These are phyloP conservation scores for Eucalyptus guilfoylei DNA, from an alignment of 345 rosid genomes.

Conservation along the genomic window DNA sequence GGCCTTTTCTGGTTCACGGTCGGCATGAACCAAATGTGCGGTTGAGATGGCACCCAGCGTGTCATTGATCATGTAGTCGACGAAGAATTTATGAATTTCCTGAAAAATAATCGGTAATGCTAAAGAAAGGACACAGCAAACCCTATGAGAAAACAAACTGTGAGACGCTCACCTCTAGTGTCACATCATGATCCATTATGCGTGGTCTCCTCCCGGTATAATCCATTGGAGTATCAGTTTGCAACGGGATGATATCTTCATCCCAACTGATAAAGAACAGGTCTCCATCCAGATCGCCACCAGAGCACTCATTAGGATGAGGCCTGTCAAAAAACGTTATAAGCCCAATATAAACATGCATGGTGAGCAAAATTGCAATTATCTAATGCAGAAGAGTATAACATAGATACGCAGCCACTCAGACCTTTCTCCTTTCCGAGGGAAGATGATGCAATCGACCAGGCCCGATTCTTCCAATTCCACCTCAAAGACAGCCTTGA, in stretches of 20 bases:
- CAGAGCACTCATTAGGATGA: constrained; percentile 95
- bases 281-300: constrained; percentile 99
- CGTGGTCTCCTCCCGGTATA: constrained; percentile 65
- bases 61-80: constrained; percentile 88
- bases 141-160: not conserved
- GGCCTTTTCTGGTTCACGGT: constrained; percentile 66
- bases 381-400: not conserved
- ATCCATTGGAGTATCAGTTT: constrained; percentile 82
- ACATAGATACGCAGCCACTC: not conserved
- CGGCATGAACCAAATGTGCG: constrained; percentile 87
- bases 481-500: constrained; percentile 55
- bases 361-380: not conserved
- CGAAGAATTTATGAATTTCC: constrained; percentile 84
- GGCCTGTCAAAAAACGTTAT: constrained; percentile 46
- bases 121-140: not conserved
- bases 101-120: constrained; percentile 1
- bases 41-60: constrained; percentile 87
- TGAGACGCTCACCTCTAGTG: constrained; percentile 43
- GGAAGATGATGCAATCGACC: constrained; percentile 76
- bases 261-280: constrained; percentile 86
- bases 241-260: constrained; percentile 53
- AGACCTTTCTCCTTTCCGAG: constrained; percentile 80
- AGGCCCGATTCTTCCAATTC: constrained; percentile 54
- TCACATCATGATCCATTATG: constrained; percentile 82
- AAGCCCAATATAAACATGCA: not conserved